Base-by-base conservation (phyloP, 306 rosid species). In the Ochetophila trinervis region DNA sequence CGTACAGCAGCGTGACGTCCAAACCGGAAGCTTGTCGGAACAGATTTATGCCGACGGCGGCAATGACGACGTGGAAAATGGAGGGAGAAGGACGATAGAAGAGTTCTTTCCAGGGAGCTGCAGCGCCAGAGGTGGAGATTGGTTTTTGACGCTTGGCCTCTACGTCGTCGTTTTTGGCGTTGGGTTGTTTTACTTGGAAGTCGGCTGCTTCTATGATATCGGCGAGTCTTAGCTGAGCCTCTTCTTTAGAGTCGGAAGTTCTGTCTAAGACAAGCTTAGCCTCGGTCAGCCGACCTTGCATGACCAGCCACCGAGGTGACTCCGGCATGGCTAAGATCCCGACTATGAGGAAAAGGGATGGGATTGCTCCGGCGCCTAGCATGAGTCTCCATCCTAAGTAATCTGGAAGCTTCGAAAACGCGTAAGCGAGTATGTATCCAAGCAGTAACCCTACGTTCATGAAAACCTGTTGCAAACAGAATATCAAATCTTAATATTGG, bases 221-320 rank as follows among this genome's bases (percentile, higher is more conserved):
- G 1, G 85, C 78, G 0, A 89, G 54, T 10, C 91, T 62, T 1
- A 59, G 47, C 0, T 59, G 63, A 0, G 96, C 88, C 9, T 89
- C 87, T 65, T 82, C 86, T 11, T 48, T 45, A 8, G 86, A 72
- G 60, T 84, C 86, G 0, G 94, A 86, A 53, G 89, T 89, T 75
- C 27, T 83, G 69, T 80, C 55, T 0, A 90, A 86, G 24, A 85
- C 90, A 60, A 11, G 56, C 30, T 0, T 66, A 2, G 95, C 90
- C 0, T 85, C 95, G 2, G 82, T 91, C 0, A 90, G 74, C 2
- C 90, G 90, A 3, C 97, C 95, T 22, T 67, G 78, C 87, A 85
- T 83, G 27, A 90, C 86, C 0, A 90, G 87, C 95, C 95, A 90
- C 0, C 90, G 67, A 5, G 97, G 95, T 0, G 91, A 90, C 57